Evolutionary conservation across 169 alveolate species (phyloP), one percentile per base, ranked within the genome.

Genomic region (Babesia ovata): DNA sequence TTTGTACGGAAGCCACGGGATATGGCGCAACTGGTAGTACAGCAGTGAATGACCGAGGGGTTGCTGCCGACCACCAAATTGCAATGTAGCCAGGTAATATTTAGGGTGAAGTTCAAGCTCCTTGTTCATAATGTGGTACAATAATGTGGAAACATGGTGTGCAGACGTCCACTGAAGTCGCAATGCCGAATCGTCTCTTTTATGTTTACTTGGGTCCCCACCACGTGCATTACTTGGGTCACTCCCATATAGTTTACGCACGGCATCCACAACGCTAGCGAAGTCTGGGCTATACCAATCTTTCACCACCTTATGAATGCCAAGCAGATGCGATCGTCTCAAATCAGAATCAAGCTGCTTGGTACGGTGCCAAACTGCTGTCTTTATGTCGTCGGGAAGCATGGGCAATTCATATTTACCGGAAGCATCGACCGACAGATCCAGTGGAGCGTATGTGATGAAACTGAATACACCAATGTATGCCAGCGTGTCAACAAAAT

Each of bases 1-100:
- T n/a, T 58, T 22, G 66, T 65, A 65, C 14, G 74, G 74, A 6
- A 65, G 61, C 74, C 74, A 65, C 4, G 62, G 74, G 0, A 65
- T n/a, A 44, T 24, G 12, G 0, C 62, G 57, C 28, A 45, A 44
- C 45, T 65, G 74, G 45, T 65, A 46, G 59, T 65, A 65, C 24
- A 49, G 21, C 4, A 65, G 62, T 0, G 74, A 65, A 19, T 17
- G 19, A 8, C 74, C 74, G 12, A 65, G 45, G 17, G 10, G 33
- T n/a, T 58, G 66, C 12, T 36, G 42, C 46, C 26, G n/a, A 36
- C 10, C 59, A 10, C 14, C 29, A 4, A 14, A 6, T 7, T 65
- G 39, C 1, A 52, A 11, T 12, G 74, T 65, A n/a, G 61, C 74
- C 54, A 12, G 12, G 50, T 7, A 29, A 22, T 13, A 21, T 7